Percentiles rank a stretch among this genome's conserved stretches.
phyloP scores from a whole-genome alignment of 2,329 filamentous ascomycete genomes.

The Venturiaceae sp. region DNA sequence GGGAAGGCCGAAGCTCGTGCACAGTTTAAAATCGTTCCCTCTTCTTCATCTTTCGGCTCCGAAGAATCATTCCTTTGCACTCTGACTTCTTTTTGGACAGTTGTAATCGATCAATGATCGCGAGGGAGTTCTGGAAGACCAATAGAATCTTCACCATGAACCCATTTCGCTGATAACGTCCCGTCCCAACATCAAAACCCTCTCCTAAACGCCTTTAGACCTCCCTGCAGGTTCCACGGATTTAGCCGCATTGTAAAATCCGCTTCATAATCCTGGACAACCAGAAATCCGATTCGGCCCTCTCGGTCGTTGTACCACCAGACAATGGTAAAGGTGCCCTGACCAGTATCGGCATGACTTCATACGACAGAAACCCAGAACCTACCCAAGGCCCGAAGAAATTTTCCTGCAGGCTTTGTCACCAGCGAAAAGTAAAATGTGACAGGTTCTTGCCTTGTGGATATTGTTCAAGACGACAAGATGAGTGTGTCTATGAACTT shows the following conservation, averaged over 20 bases:
- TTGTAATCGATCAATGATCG: no score
- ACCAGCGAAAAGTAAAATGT: constrained; percentile 30
- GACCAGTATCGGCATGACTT: not conserved
- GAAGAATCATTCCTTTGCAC: no score
- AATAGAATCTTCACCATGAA: no score
- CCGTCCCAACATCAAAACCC: no score
- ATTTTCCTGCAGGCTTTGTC: constrained; percentile 4
- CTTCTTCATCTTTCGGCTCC: no score
- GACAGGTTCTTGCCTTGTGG: constrained; percentile 25
- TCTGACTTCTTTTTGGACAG: no score
- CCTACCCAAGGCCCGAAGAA: not conserved
- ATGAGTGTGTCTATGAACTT: constrained; percentile 31
- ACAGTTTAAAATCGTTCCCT: no score
- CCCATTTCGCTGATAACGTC: no score
- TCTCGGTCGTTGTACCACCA: not conserved
- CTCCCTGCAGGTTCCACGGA: not conserved
- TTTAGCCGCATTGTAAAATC: not conserved
- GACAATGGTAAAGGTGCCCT: not conserved
- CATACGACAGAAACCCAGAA: not conserved
- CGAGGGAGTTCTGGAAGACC: no score
- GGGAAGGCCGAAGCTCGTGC: no score
- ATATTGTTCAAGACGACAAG: constrained; percentile 22
- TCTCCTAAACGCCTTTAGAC: no score
- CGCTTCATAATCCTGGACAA: not conserved
- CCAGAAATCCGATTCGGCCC: not conserved